Base-by-base conservation (phyloP, 148 eudicot genomes). In the Mesembryanthemum crystallinum region DNA sequence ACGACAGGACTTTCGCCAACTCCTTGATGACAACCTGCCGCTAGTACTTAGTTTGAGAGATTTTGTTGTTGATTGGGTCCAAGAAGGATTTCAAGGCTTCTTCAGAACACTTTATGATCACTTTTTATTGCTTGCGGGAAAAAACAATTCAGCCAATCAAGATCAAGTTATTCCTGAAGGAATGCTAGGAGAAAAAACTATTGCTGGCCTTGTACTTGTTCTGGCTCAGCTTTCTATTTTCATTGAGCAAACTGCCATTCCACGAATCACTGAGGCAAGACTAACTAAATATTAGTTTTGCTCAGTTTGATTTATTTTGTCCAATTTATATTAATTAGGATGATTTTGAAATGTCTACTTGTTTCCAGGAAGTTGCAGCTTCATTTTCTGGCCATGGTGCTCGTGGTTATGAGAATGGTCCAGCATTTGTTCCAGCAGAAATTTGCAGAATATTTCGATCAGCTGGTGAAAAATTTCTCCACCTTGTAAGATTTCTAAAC, bases 351-450 rank as follows among this genome's bases (percentile, higher is more conserved):
- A 20, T 32, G 42, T 27, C 37, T 71, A 17, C 37, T 52, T 62
- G 42, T 73, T 69, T 75, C 61, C 94, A 96, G 99, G 99, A 92
- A 86, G 84, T 96, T 67, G 93, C 93, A 62, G 67, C 93, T 30
- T 90, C 96, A 68, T 96, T 92, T 79, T 86, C 98, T 82, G 93
- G 86, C 62, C 90, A 97, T 72, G 90, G 98, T 78, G 81, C 79
- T 64, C 85, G 93, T 37, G 88, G 93, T 24, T 87, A 82, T 73
- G 97, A 92, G 68, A 71, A 82, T 82, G 98, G 96, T 32, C 98
- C 90, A 70, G 92, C 97, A 71, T 91, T 92, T 85, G 90, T 89
- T 80, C 97, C 99, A 74, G 97, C 87, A 76, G 99, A 96, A 87
- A 85, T 91, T 83, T 93, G 97, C 89, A 89, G 91, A 74, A 83